Evolutionary conservation across 352 stramenopile species (phyloP), one percentile per base, ranked within the genome.

Genomic region (Globisporangium orthogonon): DNA sequence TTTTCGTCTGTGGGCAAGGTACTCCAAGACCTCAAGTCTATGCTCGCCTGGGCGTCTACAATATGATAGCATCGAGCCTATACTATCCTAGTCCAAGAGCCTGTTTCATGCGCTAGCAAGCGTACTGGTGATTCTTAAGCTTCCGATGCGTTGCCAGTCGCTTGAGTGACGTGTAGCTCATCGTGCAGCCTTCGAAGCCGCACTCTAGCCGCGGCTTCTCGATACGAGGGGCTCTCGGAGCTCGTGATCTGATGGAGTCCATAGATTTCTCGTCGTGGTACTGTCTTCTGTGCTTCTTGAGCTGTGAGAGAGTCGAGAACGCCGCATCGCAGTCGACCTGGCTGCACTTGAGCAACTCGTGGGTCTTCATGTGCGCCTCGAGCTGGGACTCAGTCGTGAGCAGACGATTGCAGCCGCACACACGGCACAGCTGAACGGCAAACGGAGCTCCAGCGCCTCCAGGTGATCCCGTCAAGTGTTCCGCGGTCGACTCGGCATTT

Each of bases 101-200:
- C 37, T 15, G 3, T 6, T 28, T 31, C 51, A 14, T n/a, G 18
- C 17, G 29, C 13, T 30, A 39, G 3, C 18, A n/a, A 13, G n/a
- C 14, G 35, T 37, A 9, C 11, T 37, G 28, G 54, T 54, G 55
- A 10, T 37, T 47, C 37, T 61, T 54, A 29, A 70, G 59, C 45
- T 69, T 59, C 3, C 66, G 59, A 47, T 84, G 74, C 9, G 63
- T 66, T 14, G 61, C 59, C 3, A 82, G 55, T 4, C 72, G 35
- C 56, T 74, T 79, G 18, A 60, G 44, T 1, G 72, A 76, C 10
- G 50, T 52, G 63, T 84, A 84, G 7, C n/a, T 74, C 65, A 75
- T 76, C 10, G 43, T 58, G 40, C 74, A 84, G 4, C 59, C 62
- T 17, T 60, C 31, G 31, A 59, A 60, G 17, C 59, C 59, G 31